These are phyloP conservation scores for Lizonia empirigonia DNA, from an alignment of 2,329 filamentous ascomycete species.

Conservation along the genomic window DNA sequence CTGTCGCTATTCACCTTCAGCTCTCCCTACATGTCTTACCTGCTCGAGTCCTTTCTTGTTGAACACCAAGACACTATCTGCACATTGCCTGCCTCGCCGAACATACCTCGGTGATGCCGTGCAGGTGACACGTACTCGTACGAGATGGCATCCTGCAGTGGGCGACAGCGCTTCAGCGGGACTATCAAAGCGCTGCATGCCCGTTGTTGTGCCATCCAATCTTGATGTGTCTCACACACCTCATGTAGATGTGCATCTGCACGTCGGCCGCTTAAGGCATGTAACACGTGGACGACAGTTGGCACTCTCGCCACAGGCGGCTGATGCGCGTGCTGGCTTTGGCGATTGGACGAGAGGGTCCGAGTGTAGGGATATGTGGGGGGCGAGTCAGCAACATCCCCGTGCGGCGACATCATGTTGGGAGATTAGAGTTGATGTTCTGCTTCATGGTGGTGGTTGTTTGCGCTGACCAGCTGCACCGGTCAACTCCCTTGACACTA, in stretches of 20 bases:
- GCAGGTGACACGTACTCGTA: slow-evolving; percentile 32
- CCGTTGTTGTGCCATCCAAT: slow-evolving; percentile 13
- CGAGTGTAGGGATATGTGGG: slow-evolving; percentile 1
- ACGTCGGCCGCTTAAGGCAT: slow-evolving; percentile 16
- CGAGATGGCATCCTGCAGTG: slow-evolving; percentile 22
- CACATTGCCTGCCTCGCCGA: slow-evolving; percentile 22
- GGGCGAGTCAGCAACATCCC: slow-evolving; percentile 9
- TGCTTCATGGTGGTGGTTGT: neutral
- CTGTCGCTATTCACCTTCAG: neutral
- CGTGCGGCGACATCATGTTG: slow-evolving; percentile 7
- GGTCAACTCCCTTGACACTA: slow-evolving; percentile 1
- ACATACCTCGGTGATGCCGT: slow-evolving; percentile 22
- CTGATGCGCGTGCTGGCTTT: slow-evolving; percentile 10
- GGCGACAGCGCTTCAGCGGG: slow-evolving; percentile 14
- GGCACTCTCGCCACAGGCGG: slow-evolving; percentile 14
- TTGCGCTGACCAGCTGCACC: neutral
- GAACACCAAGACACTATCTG: slow-evolving; percentile 12
- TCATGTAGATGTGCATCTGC: slow-evolving; percentile 14
- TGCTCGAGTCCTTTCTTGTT: neutral
- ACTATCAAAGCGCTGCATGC: slow-evolving; percentile 3
- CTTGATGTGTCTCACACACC: slow-evolving; percentile 9
- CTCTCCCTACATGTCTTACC: slow-evolving; percentile 6
- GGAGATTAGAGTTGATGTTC: slow-evolving; percentile 8
- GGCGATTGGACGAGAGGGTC: slow-evolving; percentile 10
- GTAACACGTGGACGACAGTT: slow-evolving; percentile 29